Evolutionary conservation across 1,284 basidiomycete species (phyloP), one percentile per base, ranked within the genome.

Genomic region (Exobasidium cylindrosporum): DNA sequence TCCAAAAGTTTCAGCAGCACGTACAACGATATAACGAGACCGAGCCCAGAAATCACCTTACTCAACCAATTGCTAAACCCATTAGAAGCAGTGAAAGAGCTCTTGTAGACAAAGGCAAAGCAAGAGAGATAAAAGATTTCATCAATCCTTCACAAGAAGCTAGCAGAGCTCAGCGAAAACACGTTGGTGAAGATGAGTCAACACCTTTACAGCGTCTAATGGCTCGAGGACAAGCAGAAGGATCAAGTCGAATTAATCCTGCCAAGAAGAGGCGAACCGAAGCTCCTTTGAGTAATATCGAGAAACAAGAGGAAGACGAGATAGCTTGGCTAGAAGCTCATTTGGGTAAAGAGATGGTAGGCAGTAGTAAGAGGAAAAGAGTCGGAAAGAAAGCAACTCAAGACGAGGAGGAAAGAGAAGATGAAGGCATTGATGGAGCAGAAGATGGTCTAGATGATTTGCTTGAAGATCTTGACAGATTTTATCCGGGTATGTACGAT

Each of bases 251-350:
- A 17, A 43, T 11, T 24, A 32, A 63, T 26, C n/a, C 1, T 43
- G 52, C 21, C 14, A 63, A 54, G 17, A 62, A 60, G 45, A 24
- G 45, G 44, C 54, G 31, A 14, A 59, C 30, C 35, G 32, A 50
- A 14, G 24, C 55, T 4, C 46, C 26, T 28, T 66, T 72, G 69
- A 68, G 54, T 0, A 68, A 70, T 49, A 66, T 64, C 26, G 77
- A 79, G 54, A 66, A 69, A 32, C 69, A 77, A 13, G 77, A 79
- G 31, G 76, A 78, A 44, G 75, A 79, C 49, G 77, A 79, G 62
- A 79, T 79, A 32, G 62, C 66, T 1, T 79, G 77, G 77, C 65
- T 79, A 6, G 77, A 79, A 47, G 66, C 70, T 28, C 69, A 74
- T 29, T 60, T 79, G 17, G 60, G 59, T 24, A 30, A 30, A 3